These are phyloP conservation scores for Talaromyces islandicus DNA, from an alignment of 2,329 filamentous ascomycete genomes.

Conservation along the genomic window DNA sequence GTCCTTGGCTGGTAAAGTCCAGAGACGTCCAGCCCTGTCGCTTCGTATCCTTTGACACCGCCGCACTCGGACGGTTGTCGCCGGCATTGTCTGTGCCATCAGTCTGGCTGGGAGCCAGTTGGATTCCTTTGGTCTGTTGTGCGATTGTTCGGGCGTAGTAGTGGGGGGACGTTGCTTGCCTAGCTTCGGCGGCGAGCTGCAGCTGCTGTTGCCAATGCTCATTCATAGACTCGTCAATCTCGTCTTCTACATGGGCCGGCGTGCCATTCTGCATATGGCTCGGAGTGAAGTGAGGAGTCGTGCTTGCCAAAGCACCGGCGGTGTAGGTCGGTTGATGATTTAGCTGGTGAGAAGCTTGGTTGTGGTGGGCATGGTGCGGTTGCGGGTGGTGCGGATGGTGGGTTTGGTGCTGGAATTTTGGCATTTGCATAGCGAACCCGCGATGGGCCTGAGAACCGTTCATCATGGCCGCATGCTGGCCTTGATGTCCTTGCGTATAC, in stretches of 20 bases:
- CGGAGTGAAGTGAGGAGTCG: slow-evolving; percentile 53
- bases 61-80: slow-evolving; percentile 60
- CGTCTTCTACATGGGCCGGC: slow-evolving; percentile 49
- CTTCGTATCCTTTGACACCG: slow-evolving; percentile 50
- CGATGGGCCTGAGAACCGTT: slow-evolving; percentile 44
- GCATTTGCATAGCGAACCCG: slow-evolving; percentile 44
- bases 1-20: slow-evolving; percentile 91
- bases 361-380: slow-evolving; percentile 39
- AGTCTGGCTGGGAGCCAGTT: slow-evolving; percentile 42
- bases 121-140: slow-evolving; percentile 42
- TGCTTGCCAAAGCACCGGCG: slow-evolving; percentile 38
- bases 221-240: slow-evolving; percentile 52
- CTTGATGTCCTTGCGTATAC: slow-evolving; percentile 44
- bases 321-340: slow-evolving; percentile 48
- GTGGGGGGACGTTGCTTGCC: slow-evolving; percentile 62
- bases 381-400: slow-evolving; percentile 40
- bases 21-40: slow-evolving; percentile 87
- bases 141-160: slow-evolving; percentile 56
- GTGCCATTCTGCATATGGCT: slow-evolving; percentile 57
- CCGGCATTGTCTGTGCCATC: slow-evolving; percentile 44
- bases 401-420: slow-evolving; percentile 41
- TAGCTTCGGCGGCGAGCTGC: slow-evolving; percentile 68
- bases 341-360: slow-evolving; percentile 37
- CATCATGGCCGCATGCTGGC: slow-evolving; percentile 46
- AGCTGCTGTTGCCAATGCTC: slow-evolving; percentile 87